These are phyloP conservation scores for Naganishia onofrii DNA, from an alignment of 768 basidiomycete species.

Conservation along the genomic window DNA sequence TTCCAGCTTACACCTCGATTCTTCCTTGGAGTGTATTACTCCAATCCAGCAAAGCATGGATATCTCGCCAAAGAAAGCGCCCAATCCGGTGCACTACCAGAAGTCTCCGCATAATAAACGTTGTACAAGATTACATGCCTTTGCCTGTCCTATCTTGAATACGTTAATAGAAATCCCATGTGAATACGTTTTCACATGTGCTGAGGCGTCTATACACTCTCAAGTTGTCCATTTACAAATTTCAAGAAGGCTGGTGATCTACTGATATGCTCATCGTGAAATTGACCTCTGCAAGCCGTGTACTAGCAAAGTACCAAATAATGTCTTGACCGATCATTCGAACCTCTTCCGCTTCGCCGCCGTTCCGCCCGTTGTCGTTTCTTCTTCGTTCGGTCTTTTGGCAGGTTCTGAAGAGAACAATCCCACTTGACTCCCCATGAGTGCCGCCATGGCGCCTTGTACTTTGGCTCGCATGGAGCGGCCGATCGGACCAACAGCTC, in stretches of 20 bases:
- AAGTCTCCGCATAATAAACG: not conserved
- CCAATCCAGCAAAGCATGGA: conserved; percentile 48
- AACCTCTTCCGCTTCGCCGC: not conserved
- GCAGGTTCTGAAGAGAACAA: not conserved
- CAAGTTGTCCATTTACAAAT: not conserved
- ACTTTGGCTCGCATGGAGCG: not conserved
- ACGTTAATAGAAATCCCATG: not conserved
- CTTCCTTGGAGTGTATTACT: conserved; percentile 43
- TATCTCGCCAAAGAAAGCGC: conserved; percentile 41
- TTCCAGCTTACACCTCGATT: not conserved
- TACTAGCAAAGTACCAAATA: not conserved
- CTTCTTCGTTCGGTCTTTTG: not conserved
- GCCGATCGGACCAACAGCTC: not conserved
- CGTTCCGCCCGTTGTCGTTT: not conserved
- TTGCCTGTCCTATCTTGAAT: not conserved
- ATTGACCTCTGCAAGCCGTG: not conserved
- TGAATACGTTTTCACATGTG: not conserved
- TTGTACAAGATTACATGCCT: not conserved
- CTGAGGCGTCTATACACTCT: not conserved
- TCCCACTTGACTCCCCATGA: not conserved
- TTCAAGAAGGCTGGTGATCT: not conserved
- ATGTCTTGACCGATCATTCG: not conserved
- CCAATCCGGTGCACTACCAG: not conserved
- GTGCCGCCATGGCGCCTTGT: not conserved
- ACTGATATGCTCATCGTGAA: not conserved